These are phyloP conservation scores for Hydnum rufescens DNA, from an alignment of 768 basidiomycete species.

Conservation along the genomic window DNA sequence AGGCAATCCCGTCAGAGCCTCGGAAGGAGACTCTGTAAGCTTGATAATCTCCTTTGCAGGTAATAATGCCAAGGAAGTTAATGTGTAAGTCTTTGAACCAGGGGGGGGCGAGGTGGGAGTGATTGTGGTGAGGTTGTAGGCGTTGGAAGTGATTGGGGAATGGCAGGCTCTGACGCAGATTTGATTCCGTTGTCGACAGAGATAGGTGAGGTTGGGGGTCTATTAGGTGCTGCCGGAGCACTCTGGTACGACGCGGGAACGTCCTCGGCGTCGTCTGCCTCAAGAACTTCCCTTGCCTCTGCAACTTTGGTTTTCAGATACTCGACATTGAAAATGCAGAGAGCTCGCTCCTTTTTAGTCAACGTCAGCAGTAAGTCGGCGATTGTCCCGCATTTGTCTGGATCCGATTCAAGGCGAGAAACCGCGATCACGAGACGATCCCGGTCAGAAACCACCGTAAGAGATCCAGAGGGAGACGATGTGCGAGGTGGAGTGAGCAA, in stretches of 20 bases:
- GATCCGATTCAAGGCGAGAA: constrained; percentile 31
- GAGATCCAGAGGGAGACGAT: constrained; percentile 49
- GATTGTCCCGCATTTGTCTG: constrained; percentile 37
- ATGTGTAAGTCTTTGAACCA: constrained; percentile 23
- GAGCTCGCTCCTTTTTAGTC: constrained; percentile 70
- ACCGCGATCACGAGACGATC: constrained; percentile 58
- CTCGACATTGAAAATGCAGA: constrained; percentile 80
- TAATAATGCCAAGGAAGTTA: constrained; percentile 48
- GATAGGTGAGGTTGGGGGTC: not conserved
- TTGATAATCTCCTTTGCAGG: constrained; percentile 59
- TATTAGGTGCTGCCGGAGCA: constrained; percentile 35
- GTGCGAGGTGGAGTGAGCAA: constrained; percentile 69
- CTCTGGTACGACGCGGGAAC: constrained; percentile 22
- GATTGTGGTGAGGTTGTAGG: not conserved
- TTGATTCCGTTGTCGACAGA: not conserved
- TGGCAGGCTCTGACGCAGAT: not conserved
- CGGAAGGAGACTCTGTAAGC: constrained; percentile 32
- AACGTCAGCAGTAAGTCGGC: constrained; percentile 69
- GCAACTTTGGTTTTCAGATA: constrained; percentile 55
- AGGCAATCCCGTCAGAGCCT: constrained; percentile 27
- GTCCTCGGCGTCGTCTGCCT: constrained; percentile 39
- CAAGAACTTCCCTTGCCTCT: constrained; percentile 67
- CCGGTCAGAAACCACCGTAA: constrained; percentile 39
- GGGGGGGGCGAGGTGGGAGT: constrained; percentile 10
- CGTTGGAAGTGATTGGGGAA: not conserved